Percentiles rank a stretch among this genome's conserved stretches.
Evolutionary conservation across 768 basidiomycete genomes (phyloP).

Genomic region (Dioszegia hungarica): DNA sequence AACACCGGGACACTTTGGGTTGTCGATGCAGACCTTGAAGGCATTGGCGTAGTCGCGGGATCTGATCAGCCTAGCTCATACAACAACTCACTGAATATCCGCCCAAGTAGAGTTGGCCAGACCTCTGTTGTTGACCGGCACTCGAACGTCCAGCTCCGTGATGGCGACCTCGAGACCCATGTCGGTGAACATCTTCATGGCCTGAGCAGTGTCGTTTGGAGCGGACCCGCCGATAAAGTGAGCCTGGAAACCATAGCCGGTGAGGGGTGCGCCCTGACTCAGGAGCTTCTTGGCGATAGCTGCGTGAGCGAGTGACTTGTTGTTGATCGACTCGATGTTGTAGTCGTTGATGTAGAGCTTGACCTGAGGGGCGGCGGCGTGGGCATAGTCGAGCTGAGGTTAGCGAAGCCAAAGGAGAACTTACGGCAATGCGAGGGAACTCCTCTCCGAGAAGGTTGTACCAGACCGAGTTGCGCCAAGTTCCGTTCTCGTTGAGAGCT

Average conservation of each 20-base stretch:
- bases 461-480: constrained; percentile 28
- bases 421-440: constrained; percentile 27
- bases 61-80: constrained; percentile 7
- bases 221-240: constrained; percentile 24
- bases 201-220: constrained; percentile 21
- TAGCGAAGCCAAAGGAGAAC: constrained; percentile 6
- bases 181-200: constrained; percentile 41
- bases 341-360: constrained; percentile 44
- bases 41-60: constrained; percentile 27
- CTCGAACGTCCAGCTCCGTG: constrained; percentile 41
- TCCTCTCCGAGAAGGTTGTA: constrained; percentile 38
- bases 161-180: constrained; percentile 39
- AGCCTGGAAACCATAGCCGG: constrained; percentile 34
- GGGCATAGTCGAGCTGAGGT: constrained; percentile 30
- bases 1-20: constrained; percentile 30
- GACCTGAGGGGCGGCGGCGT: constrained; percentile 34
- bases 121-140: constrained; percentile 26
- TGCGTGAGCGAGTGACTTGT: constrained; percentile 31
- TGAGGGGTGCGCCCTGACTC: constrained; percentile 25
- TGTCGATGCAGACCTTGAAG: constrained; percentile 28
- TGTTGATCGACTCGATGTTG: constrained; percentile 43
- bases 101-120: constrained; percentile 26
- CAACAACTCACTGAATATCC: constrained; percentile 22
- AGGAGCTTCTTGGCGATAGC: constrained; percentile 23
- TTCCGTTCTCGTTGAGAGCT: constrained; percentile 39